Evolutionary conservation across 495 filamentous ascomycete genomes (phyloP).

Genomic region (Mytilinidion resinicola): DNA sequence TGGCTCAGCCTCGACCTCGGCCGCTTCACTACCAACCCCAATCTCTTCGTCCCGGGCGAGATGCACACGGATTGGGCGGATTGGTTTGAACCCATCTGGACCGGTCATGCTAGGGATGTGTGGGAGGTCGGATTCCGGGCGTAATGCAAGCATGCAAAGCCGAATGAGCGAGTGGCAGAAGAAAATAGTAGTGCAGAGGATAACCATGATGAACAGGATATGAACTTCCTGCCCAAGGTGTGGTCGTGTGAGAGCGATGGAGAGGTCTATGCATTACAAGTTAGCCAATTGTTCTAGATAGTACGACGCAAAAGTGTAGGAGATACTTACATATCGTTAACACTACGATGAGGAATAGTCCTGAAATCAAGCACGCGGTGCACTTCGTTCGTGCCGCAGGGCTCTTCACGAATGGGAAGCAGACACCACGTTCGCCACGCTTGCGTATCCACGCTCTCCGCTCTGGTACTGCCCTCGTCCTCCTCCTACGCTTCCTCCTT

Average conservation of each 20-base stretch:
- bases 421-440: conserved; percentile 2
- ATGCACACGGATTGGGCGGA: conserved; percentile 35
- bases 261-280: conserved; percentile 49
- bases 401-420: conserved; percentile 12
- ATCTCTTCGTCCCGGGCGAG: conserved; percentile 34
- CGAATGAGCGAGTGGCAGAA: conserved; percentile 73
- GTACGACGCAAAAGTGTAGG: neutral
- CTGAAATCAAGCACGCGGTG: conserved; percentile 23
- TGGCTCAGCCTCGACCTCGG: conserved; percentile 18
- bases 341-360: conserved; percentile 25
- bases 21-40: conserved; percentile 5
- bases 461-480: conserved; percentile 1
- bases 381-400: conserved; percentile 17
- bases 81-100: conserved; percentile 33
- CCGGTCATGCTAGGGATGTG: conserved; percentile 27
- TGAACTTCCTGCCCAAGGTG: conserved; percentile 56
- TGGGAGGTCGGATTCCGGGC: conserved; percentile 12
- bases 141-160: conserved; percentile 54
- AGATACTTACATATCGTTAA: conserved; percentile 27
- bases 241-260: conserved; percentile 55
- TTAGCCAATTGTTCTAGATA: conserved; percentile 2
- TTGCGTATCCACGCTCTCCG: conserved; percentile 19
- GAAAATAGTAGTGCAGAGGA: conserved; percentile 64
- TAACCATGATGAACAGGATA: conserved; percentile 67
- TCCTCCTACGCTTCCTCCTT: neutral